Conservation (phyloP, 352 stramenopile genomes). For the Phytophthora colocasiae region DNA sequence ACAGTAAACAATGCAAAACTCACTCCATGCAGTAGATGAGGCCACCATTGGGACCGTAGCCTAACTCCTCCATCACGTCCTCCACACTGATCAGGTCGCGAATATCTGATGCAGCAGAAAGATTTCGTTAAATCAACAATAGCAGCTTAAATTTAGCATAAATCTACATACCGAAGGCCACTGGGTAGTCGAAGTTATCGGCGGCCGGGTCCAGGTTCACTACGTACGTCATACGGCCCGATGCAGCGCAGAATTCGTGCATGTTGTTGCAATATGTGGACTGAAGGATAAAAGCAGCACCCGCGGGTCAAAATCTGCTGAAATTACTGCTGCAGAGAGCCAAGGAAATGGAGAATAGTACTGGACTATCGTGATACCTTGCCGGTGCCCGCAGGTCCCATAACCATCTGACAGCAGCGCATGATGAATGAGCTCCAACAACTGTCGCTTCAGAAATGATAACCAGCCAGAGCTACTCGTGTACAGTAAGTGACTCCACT, state of each 20-base stretch:
- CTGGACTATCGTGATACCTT: slow-evolving; percentile 63
- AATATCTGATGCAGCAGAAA: slow-evolving; percentile 75
- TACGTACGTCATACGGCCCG: slow-evolving; percentile 91
- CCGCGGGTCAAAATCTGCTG: slow-evolving; percentile 10
- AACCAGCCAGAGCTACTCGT: slow-evolving; percentile 14
- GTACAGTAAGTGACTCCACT: slow-evolving; percentile 6
- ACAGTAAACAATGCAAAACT: slow-evolving; percentile 33
- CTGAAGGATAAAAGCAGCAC: slow-evolving; percentile 33
- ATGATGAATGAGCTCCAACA: slow-evolving; percentile 47
- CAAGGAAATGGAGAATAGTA: background rate
- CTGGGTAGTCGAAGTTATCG: slow-evolving; percentile 90
- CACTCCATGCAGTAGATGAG: slow-evolving; percentile 99
- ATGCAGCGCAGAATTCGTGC: slow-evolving; percentile 91
- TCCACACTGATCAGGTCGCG: slow-evolving; percentile 96
- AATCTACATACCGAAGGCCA: slow-evolving; percentile 80
- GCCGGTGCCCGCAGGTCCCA: slow-evolving; percentile 91
- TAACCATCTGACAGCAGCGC: slow-evolving; percentile 92
- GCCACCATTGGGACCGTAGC: slow-evolving; percentile 98
- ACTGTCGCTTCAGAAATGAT: slow-evolving; percentile 26
- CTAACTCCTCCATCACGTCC: slow-evolving; percentile 97
- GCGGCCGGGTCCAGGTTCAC: slow-evolving; percentile 98
- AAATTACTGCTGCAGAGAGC: slow-evolving; percentile 16
- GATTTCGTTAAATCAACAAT: slow-evolving; percentile 14
- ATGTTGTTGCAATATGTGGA: slow-evolving; percentile 95
- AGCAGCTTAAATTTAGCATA: slow-evolving; percentile 15